phyloP scores from a whole-genome alignment of 108 stramenopile species.

The Nitzschia palea region DNA sequence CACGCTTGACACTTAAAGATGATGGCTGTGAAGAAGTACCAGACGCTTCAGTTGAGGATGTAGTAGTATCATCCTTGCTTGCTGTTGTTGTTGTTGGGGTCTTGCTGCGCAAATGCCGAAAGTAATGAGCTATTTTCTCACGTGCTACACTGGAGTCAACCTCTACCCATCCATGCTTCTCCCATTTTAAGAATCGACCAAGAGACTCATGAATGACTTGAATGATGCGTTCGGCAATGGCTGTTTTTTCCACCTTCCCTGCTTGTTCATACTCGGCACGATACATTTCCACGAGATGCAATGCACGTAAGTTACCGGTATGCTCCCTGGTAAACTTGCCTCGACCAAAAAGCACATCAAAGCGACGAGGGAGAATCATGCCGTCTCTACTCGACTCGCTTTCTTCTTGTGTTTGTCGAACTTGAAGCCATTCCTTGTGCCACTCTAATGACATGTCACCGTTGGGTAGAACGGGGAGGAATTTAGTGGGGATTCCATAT shows the following conservation, averaged over 20 bases:
- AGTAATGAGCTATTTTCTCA: conserved; percentile 29
- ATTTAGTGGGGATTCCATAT: conserved; percentile 25
- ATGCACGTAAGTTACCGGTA: conserved; percentile 24
- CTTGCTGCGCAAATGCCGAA: conserved; percentile 17
- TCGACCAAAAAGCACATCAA: conserved; percentile 41
- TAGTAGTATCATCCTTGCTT: not conserved
- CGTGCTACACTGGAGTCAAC: conserved; percentile 16
- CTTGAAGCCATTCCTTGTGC: conserved; percentile 24
- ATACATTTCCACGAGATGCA: conserved; percentile 22
- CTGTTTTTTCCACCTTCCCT: conserved; percentile 29
- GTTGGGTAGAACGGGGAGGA: not conserved
- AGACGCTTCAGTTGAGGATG: too few species aligned
- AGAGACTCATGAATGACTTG: conserved; percentile 16
- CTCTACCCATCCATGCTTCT: conserved; percentile 22
- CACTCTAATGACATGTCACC: conserved; percentile 10
- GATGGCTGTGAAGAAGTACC: too few species aligned
- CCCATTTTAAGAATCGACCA: conserved; percentile 31
- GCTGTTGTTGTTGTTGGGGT: too few species aligned
- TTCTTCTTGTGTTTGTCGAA: conserved; percentile 9
- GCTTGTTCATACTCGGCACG: conserved; percentile 23
- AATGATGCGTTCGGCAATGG: conserved; percentile 25
- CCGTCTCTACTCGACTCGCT: not conserved
- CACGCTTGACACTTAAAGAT: too few species aligned
- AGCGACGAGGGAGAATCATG: conserved; percentile 10
- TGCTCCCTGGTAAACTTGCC: conserved; percentile 14